Conservation (phyloP, 139 green algal species). For the Axilococcus clingmanii region DNA sequence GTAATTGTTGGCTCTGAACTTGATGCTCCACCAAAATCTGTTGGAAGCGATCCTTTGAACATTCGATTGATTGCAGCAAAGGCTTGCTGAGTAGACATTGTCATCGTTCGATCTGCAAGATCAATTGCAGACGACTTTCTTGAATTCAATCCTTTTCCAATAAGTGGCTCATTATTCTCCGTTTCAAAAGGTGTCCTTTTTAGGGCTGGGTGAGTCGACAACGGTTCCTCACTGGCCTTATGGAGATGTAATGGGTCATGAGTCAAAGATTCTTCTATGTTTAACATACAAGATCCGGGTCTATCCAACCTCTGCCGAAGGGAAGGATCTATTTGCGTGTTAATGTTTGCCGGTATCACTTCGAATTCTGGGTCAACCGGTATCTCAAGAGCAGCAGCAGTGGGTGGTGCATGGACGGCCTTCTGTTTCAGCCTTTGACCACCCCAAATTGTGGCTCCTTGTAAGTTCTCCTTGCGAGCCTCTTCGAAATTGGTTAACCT, state of each 20-base stretch:
- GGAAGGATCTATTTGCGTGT: constrained; percentile 6
- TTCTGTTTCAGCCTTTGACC: constrained; percentile 33
- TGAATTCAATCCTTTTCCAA: too few relatives aligned
- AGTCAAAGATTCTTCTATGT: constrained; percentile 25
- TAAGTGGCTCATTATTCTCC: too few relatives aligned
- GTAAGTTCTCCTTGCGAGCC: constrained; percentile 43
- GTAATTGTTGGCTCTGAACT: constrained; percentile 50
- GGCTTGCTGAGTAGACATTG: constrained; percentile 45
- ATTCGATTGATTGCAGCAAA: constrained; percentile 53
- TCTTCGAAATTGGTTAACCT: constrained; percentile 19
- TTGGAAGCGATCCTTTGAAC: constrained; percentile 29
- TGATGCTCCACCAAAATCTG: neutral
- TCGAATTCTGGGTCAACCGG: constrained; percentile 33
- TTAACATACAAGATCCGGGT: too few relatives aligned
- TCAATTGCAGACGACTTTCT: too few relatives aligned
- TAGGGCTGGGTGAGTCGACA: too few relatives aligned
- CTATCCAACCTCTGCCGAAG: constrained; percentile 25
- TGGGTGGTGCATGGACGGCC: constrained; percentile 1
- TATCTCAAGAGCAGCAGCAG: constrained; percentile 24
- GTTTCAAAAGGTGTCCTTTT: too few relatives aligned
- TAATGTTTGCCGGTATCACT: neutral
- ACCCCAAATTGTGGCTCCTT: constrained; percentile 23
- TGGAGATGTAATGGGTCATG: constrained; percentile 32
- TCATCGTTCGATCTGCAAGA: too few relatives aligned
- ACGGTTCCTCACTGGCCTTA: too few relatives aligned